Conservation (phyloP, 805 yeast genomes). For the Barnettozyma populi region DNA sequence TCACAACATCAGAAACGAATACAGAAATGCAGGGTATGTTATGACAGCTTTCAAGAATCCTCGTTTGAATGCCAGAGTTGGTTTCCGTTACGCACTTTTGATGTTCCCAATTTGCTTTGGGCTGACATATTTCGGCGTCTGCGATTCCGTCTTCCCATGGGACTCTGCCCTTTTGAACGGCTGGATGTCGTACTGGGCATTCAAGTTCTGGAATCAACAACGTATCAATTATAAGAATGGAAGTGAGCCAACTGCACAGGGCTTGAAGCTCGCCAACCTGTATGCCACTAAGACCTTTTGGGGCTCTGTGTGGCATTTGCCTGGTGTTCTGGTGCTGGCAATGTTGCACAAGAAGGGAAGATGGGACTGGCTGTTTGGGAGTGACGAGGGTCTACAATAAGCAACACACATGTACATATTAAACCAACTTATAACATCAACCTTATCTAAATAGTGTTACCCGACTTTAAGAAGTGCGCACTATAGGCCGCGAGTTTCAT, state of each 20-base stretch:
- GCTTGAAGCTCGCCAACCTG: conserved; percentile 50
- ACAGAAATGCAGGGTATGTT: conserved; percentile 90
- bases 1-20: conserved; percentile 83
- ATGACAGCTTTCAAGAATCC: conserved; percentile 97
- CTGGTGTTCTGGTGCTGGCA: conserved; percentile 82
- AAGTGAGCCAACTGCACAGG: conserved; percentile 45
- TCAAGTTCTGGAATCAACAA: conserved; percentile 83
- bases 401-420: neutral
- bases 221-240: conserved; percentile 44
- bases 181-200: conserved; percentile 80
- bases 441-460: neutral
- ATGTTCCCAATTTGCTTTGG: conserved; percentile 95
- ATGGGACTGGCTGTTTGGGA: conserved; percentile 69
- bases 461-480: neutral
- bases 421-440: neutral
- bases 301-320: conserved; percentile 93
- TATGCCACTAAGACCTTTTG: conserved; percentile 85
- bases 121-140: conserved; percentile 67
- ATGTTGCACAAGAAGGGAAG: conserved; percentile 94
- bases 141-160: conserved; percentile 74
- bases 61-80: conserved; percentile 84
- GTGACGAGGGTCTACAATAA: conserved; percentile 10
- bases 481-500: neutral
- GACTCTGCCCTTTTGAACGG: conserved; percentile 81
- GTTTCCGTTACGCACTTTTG: conserved; percentile 79